A percentile compares a stretch with the other conserved stretches of the same genome.
phyloP scores from a whole-genome alignment of 2,329 filamentous ascomycete species.

The Clonostachys byssicola region DNA sequence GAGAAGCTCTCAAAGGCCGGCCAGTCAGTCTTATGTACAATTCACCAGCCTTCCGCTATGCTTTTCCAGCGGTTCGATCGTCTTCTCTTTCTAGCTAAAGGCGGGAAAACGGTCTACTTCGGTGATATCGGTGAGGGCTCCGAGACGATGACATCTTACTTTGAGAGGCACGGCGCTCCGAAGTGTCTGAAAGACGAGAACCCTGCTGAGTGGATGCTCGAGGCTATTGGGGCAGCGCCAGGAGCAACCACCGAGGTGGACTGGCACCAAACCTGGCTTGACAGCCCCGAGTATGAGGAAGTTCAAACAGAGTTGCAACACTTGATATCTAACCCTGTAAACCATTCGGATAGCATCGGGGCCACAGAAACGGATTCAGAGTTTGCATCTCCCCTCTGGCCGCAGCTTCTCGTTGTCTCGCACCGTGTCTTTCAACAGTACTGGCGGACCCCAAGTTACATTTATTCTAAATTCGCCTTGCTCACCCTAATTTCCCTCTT shows the following conservation, averaged over 20 bases:
- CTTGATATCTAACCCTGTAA: slow-evolving; percentile 16
- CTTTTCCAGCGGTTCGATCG: slow-evolving; percentile 51
- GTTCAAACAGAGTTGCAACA: slow-evolving; percentile 36
- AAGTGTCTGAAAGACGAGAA: slow-evolving; percentile 54
- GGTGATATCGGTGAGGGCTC: slow-evolving; percentile 45
- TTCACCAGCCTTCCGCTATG: slow-evolving; percentile 51
- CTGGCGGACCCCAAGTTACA: slow-evolving; percentile 49
- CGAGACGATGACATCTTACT: slow-evolving; percentile 40
- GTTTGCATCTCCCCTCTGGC: slow-evolving; percentile 12
- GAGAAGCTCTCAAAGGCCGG: slow-evolving; percentile 53
- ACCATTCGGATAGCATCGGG: slow-evolving; percentile 41
- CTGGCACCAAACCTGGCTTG: slow-evolving; percentile 52
- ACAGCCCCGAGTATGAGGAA: slow-evolving; percentile 31
- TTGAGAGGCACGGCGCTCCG: slow-evolving; percentile 55
- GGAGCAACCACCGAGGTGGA: slow-evolving; percentile 63
- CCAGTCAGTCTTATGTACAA: slow-evolving; percentile 54
- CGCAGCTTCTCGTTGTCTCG: slow-evolving; percentile 23
- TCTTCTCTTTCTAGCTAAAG: slow-evolving; percentile 43
- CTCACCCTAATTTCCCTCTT: slow-evolving; percentile 38
- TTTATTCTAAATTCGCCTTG: slow-evolving; percentile 47
- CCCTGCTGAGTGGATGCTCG: slow-evolving; percentile 43
- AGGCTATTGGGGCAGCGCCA: slow-evolving; percentile 26
- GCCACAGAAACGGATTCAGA: slow-evolving; percentile 38
- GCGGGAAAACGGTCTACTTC: slow-evolving; percentile 46
- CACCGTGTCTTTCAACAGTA: slow-evolving; percentile 29